Evolutionary conservation across 2,329 filamentous ascomycete genomes (phyloP), one percentile per base, ranked within the genome.

Genomic region (Phaeosphaeria sp.): DNA sequence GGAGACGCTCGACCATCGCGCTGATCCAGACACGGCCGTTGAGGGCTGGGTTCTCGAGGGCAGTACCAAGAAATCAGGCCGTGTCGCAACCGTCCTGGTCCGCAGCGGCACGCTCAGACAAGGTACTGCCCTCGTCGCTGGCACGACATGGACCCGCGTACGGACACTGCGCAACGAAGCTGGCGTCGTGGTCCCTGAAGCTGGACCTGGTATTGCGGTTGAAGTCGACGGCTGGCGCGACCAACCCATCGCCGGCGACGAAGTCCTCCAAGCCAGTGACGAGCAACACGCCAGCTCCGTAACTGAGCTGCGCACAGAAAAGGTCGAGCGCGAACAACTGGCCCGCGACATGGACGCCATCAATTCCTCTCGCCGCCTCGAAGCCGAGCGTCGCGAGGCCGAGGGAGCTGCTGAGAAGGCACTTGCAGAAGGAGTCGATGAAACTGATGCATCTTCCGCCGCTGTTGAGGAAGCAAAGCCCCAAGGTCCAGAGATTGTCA

Each of bases 1-100:
- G 1, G 95, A 99, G 73, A 88, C 98, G 64, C 85, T 97, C 13
- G 95, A 99, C 68, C 90, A 96, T 70, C 89, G 94, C 46, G 92
- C 94, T 25, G 91, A 96, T 67, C 77, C 77, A 0, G 85, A 90
- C 60, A 90, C 92, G 20, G 85, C 87, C 72, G 92, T 90, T 7
- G 95, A 99, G 79, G 95, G 95, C 17, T 97, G 93, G 92, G 85
- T 99, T 18, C 85, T 99, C 6, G 95, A 99, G 80, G 92, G 92
- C 42, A 92, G 91, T 54, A 90, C 96, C 17, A 97, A 96, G 79
- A 85, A 87, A 18, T 86, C 89, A 41, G 95, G 95, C 41, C 91
- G 91, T 65, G 89, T 91, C 10, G 95, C 95, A 4, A 97, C 95
- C 0, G 86, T 97, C 1, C 87, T 99, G 6, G 89, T 99, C 52